Evolutionary conservation across 495 filamentous ascomycete genomes (phyloP).

Genomic region (Penicillium silybi): DNA sequence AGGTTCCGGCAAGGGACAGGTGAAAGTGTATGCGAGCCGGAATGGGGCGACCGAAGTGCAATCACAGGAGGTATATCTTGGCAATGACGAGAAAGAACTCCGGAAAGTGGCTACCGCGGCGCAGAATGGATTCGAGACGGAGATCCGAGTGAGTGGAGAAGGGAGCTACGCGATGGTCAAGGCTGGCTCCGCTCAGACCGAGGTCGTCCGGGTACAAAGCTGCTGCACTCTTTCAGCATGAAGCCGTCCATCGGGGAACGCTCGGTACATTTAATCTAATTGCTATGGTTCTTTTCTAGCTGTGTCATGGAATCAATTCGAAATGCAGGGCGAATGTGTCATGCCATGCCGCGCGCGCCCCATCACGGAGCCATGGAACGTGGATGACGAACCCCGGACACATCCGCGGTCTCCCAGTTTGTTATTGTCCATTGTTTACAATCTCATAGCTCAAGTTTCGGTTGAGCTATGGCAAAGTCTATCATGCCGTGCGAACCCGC

Average conservation of each 20-base stretch:
- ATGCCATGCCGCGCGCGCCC: neutral
- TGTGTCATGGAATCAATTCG: neutral
- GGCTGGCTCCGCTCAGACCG: slow-evolving; percentile 10
- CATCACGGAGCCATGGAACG: neutral
- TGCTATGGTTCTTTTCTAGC: neutral
- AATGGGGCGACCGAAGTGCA: slow-evolving; percentile 31
- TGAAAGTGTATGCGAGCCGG: slow-evolving; percentile 29
- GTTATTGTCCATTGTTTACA: neutral
- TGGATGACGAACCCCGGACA: neutral
- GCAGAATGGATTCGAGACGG: slow-evolving; percentile 16
- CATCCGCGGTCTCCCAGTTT: neutral
- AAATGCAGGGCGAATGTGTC: neutral
- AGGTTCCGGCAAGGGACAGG: neutral
- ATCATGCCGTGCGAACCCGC: neutral
- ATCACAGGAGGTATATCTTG: slow-evolving; percentile 10
- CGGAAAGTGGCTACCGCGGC: neutral
- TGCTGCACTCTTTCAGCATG: neutral
- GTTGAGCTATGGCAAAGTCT: neutral
- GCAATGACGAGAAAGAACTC: neutral
- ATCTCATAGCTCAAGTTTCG: neutral
- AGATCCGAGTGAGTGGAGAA: slow-evolving; percentile 25
- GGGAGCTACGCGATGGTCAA: slow-evolving; percentile 39
- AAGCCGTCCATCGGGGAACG: neutral
- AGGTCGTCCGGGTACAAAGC: neutral
- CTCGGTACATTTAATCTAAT: neutral